Conservation (phyloP, 441 rosid species). For the Iberis amara region DNA sequence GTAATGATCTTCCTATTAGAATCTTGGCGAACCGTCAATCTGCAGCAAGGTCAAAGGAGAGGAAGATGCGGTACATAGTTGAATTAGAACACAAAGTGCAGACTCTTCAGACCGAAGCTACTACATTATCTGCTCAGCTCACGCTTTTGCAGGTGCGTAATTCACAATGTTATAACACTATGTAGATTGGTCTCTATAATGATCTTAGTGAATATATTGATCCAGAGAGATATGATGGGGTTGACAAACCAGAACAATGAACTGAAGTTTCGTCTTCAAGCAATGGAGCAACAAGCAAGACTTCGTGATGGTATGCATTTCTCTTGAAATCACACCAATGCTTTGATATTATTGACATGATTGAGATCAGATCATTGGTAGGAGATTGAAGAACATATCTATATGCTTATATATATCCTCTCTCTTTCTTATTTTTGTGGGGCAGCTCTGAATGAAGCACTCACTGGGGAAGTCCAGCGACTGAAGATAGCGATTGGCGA, state of each 20-base stretch:
- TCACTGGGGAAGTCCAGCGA: conserved; percentile 74
- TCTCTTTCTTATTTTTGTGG: neutral
- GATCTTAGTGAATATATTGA: conserved; percentile 6
- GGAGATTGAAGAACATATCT: neutral
- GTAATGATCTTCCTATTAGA: conserved; percentile 34
- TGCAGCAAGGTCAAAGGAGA: conserved; percentile 94
- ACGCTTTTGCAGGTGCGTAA: conserved; percentile 72
- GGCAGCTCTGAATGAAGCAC: conserved; percentile 86
- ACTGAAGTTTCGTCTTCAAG: conserved; percentile 90
- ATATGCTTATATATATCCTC: neutral
- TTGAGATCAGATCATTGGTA: neutral
- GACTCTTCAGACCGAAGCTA: conserved; percentile 94
- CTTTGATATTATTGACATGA: neutral
- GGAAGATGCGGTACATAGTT: conserved; percentile 86
- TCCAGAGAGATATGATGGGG: conserved; percentile 85
- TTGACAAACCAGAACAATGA: conserved; percentile 88
- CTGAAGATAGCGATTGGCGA: conserved; percentile 64
- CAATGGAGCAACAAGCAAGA: conserved; percentile 94
- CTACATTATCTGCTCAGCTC: conserved; percentile 92
- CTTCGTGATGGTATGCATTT: conserved; percentile 72
- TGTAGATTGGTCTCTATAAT: conserved; percentile 1
- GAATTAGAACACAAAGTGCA: conserved; percentile 97
- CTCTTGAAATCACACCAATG: neutral
- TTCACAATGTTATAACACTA: neutral
- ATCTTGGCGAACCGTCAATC: conserved; percentile 95